Evolutionary conservation across 257 asterid genomes (phyloP).

Genomic region (Solanum medicagineum): DNA sequence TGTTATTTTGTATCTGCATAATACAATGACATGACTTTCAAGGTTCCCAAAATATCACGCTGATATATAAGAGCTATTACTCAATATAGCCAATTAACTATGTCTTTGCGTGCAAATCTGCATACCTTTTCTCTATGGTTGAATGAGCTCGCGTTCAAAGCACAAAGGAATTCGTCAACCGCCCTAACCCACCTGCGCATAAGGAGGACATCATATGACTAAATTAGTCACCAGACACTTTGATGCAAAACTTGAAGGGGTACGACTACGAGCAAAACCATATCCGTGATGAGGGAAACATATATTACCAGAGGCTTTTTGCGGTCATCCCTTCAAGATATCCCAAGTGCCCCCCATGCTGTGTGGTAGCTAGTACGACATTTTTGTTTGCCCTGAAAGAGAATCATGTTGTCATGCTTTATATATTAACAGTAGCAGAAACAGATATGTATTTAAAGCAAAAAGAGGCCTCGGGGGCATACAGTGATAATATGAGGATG

Average conservation of each 20-base stretch:
- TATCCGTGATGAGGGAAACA: not conserved
- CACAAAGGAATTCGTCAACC: conserved; percentile 55
- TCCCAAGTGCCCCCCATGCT: conserved; percentile 81
- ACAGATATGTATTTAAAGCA: not conserved
- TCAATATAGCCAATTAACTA: not conserved
- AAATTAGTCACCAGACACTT: not conserved
- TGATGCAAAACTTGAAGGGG: not conserved
- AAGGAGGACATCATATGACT: not conserved
- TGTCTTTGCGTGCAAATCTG: not conserved
- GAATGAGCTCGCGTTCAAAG: conserved; percentile 45
- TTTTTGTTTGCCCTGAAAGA: conserved; percentile 52
- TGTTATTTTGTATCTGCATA: conserved; percentile 11
- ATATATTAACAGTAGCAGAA: not conserved
- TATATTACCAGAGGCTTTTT: conserved; percentile 43
- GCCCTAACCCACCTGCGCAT: conserved; percentile 81
- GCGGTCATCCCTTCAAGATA: conserved; percentile 72
- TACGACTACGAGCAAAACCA: not conserved
- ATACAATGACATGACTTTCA: not conserved
- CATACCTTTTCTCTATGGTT: conserved; percentile 25
- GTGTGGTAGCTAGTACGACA: conserved; percentile 60
- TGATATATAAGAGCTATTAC: not conserved
- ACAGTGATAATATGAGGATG: not conserved
- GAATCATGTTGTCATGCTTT: not conserved
- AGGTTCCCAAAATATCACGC: not conserved
- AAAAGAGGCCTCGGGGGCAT: not conserved